A percentile compares a stretch with the other conserved stretches of the same genome.
Evolutionary conservation across 805 yeast genomes (phyloP).

Genomic region (Schwanniomyces sp.): DNA sequence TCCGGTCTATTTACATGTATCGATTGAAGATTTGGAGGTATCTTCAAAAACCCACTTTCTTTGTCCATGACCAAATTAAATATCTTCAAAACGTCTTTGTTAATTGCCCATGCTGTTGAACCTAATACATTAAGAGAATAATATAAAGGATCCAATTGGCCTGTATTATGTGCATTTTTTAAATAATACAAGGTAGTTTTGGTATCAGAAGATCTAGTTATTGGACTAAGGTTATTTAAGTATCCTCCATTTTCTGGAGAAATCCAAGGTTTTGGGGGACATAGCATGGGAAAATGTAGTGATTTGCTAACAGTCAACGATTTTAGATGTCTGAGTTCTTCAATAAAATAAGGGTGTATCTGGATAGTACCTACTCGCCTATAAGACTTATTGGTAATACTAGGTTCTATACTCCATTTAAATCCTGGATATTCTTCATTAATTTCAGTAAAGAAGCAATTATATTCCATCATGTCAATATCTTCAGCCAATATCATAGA

Average conservation of each 20-base stretch:
- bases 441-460: slow-evolving; percentile 2
- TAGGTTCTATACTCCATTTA: slow-evolving; percentile 3
- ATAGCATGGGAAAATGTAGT: slow-evolving; percentile 36
- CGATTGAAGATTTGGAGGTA: slow-evolving; percentile 20
- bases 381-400: not conserved
- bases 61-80: slow-evolving; percentile 18
- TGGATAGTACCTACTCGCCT: slow-evolving; percentile 16
- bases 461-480: not conserved
- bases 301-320: slow-evolving; percentile 10
- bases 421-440: slow-evolving; percentile 10
- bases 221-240: slow-evolving; percentile 21
- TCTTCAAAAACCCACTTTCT: slow-evolving; percentile 20
- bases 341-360: slow-evolving; percentile 22
- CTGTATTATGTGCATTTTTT: slow-evolving; percentile 25
- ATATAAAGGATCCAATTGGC: slow-evolving; percentile 32
- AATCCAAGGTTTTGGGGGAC: slow-evolving; percentile 37
- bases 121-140: slow-evolving; percentile 28
- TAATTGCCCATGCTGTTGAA: slow-evolving; percentile 35
- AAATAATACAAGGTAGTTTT: slow-evolving; percentile 17
- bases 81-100: slow-evolving; percentile 20
- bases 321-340: slow-evolving; percentile 10
- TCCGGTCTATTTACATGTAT: not conserved
- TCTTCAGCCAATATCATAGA: slow-evolving; percentile 4
- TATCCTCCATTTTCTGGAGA: slow-evolving; percentile 36
- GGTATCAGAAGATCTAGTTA: slow-evolving; percentile 19